Evolutionary conservation across 768 basidiomycete genomes (phyloP).

Genomic region (Russula lepida): DNA sequence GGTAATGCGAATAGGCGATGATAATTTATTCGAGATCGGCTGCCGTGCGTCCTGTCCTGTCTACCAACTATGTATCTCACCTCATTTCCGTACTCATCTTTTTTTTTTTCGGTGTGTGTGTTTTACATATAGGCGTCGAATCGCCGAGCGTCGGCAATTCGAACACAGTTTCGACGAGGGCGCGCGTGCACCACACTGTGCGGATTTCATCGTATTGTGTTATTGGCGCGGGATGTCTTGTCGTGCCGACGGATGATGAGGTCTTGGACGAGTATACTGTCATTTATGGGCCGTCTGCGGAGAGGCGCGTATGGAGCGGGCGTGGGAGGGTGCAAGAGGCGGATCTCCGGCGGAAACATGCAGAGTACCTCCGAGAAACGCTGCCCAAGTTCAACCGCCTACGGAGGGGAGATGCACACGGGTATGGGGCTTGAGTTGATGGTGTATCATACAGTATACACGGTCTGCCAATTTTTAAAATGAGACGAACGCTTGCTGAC

Average conservation of each 20-base stretch:
- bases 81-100: neutral
- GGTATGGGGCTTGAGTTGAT: constrained; percentile 1
- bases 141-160: constrained; percentile 72
- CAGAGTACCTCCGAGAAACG: constrained; percentile 89
- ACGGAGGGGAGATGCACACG: constrained; percentile 21
- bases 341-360: constrained; percentile 79
- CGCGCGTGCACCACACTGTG: constrained; percentile 77
- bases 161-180: constrained; percentile 82
- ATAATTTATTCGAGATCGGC: constrained; percentile 91
- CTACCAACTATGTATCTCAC: neutral
- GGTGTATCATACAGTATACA: too few relatives aligned
- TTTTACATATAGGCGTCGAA: constrained; percentile 59
- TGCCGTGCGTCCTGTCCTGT: constrained; percentile 55
- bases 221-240: constrained; percentile 70
- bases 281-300: constrained; percentile 68
- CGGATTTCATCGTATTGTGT: constrained; percentile 73
- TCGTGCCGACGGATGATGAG: constrained; percentile 75
- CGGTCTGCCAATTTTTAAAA: neutral
- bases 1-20: constrained; percentile 87
- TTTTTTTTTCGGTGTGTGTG: neutral
- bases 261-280: constrained; percentile 75
- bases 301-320: constrained; percentile 78
- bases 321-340: constrained; percentile 75
- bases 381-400: constrained; percentile 81
- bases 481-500: too few relatives aligned